These are phyloP conservation scores for Ustilago bromivora DNA, from an alignment of 1,284 basidiomycete genomes.

Conservation along the genomic window DNA sequence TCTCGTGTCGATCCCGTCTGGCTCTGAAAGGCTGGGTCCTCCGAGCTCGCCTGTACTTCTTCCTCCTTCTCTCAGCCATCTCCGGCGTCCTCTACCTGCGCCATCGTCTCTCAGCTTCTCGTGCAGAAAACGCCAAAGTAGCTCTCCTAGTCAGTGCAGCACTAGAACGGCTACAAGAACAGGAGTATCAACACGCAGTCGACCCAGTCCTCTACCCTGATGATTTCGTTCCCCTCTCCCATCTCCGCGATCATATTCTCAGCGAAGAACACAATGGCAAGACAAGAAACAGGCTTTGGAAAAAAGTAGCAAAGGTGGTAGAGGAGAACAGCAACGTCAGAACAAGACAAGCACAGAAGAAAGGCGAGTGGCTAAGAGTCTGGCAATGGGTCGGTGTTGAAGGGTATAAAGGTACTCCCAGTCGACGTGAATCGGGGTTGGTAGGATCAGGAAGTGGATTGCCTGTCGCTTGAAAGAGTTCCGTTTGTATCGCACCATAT, in stretches of 20 bases:
- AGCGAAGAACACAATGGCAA: constrained; percentile 82
- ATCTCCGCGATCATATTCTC: constrained; percentile 89
- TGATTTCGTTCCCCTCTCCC: constrained; percentile 86
- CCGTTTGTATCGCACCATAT: background rate
- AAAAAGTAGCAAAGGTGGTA: constrained; percentile 84
- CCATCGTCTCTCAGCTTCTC: constrained; percentile 17
- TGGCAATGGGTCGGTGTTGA: constrained; percentile 73
- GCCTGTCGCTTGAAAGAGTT: constrained; percentile 14
- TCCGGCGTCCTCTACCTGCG: constrained; percentile 25
- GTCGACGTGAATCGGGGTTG: background rate
- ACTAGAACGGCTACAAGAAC: constrained; percentile 53
- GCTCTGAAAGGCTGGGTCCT: constrained; percentile 45
- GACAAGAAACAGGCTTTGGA: constrained; percentile 82
- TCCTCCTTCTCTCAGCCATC: constrained; percentile 11
- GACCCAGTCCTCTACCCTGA: constrained; percentile 83
- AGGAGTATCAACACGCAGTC: constrained; percentile 82
- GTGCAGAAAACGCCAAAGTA: constrained; percentile 33
- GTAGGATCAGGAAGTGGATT: background rate
- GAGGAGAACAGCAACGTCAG: constrained; percentile 95
- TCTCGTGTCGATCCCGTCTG: constrained; percentile 41
- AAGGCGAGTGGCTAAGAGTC: constrained; percentile 76
- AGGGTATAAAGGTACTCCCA: constrained; percentile 17
- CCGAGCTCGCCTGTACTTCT: constrained; percentile 41
- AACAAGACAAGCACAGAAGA: constrained; percentile 85
- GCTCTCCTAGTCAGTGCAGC: constrained; percentile 46